These are phyloP conservation scores for Saccharomycopsis fibuligera DNA, from an alignment of 805 yeast species.

Conservation along the genomic window DNA sequence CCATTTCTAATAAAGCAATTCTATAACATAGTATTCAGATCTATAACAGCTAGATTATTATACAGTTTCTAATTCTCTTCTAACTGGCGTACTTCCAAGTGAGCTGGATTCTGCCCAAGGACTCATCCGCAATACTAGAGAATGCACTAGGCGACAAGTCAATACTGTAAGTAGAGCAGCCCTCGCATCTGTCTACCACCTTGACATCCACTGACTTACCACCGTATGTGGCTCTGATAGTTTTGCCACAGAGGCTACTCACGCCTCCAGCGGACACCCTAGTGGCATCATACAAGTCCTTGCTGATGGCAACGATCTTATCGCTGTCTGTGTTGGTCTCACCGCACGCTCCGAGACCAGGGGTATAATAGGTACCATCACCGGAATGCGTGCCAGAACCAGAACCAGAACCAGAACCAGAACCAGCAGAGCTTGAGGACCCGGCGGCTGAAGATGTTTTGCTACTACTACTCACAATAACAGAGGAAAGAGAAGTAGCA, in stretches of 20 bases:
- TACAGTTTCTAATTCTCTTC: too few relatives aligned
- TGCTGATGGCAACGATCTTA: constrained; percentile 44
- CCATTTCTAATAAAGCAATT: too few relatives aligned
- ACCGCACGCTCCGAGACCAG: constrained; percentile 26
- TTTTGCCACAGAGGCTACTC: constrained; percentile 43
- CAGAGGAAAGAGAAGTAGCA: constrained; percentile 18
- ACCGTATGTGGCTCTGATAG: constrained; percentile 38
- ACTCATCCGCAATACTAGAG: constrained; percentile 35
- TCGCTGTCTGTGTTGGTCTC: constrained; percentile 6
- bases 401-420: constrained; percentile 16
- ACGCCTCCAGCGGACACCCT: constrained; percentile 23
- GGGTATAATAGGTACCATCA: constrained; percentile 31
- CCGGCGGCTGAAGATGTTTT: constrained; percentile 1
- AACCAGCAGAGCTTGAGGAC: constrained; percentile 5
- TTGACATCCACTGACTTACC: constrained; percentile 46
- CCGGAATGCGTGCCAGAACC: constrained; percentile 26
- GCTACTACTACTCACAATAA: too few relatives aligned
- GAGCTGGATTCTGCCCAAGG: constrained; percentile 8
- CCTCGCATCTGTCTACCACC: constrained; percentile 49
- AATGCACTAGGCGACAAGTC: constrained; percentile 55
- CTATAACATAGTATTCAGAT: too few relatives aligned
- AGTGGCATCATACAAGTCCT: constrained; percentile 31
- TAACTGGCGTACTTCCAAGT: constrained; percentile 13
- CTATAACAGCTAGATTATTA: too few relatives aligned
- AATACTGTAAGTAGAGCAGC: constrained; percentile 39